Base-by-base conservation (phyloP, 805 yeast genomes). In the Saccharomycopsis javanensis region DNA sequence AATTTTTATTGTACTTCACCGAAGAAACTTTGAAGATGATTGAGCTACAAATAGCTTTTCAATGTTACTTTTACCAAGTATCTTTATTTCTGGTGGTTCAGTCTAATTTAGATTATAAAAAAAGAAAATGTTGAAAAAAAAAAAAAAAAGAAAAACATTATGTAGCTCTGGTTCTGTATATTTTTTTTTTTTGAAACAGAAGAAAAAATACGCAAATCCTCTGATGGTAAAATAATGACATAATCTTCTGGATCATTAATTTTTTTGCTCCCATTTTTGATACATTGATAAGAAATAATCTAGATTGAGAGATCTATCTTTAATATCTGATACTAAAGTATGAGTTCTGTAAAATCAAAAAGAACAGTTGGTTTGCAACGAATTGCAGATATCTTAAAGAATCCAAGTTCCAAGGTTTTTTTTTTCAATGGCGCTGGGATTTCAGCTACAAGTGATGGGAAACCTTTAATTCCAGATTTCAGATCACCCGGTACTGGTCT, bases 371-470 rank as follows among this genome's bases (percentile, higher is more conserved):
- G 48, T 16, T 50, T 48, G 10, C 7, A 33, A 30, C 38, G 45
- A 27, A 46, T 57, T 15, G 62, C 58, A 5, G 42, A 38, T 5
- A 51, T 58, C 5, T 31, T 60, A 11, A 42, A 33, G 23, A 57
- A 66, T 31, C 68, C 68, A 1, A 53, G 53, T 2, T 59, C 67
- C 1, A 78, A 79, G 61, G 78, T 85, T 5, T 79, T 83, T 0
- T 82, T 86, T 64, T 79, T 86, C 71, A 84, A 83, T 7, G 99
- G 99, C 1, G 99, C 99, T 0, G 99, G 99, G 0, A 83, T 90
- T 42, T 88, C 97, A 2, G 92, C 98, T 0, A 75, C 87, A 2
- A 90, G 96, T 51, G 99, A 62, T 53, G 64, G 62, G 8, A 56
- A 62, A 53, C 63, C 63, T 16, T 53, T 61, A 45, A 61, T 63